phyloP scores from a whole-genome alignment of 2,329 filamentous ascomycete genomes.

The Verticillium albo-atrum region DNA sequence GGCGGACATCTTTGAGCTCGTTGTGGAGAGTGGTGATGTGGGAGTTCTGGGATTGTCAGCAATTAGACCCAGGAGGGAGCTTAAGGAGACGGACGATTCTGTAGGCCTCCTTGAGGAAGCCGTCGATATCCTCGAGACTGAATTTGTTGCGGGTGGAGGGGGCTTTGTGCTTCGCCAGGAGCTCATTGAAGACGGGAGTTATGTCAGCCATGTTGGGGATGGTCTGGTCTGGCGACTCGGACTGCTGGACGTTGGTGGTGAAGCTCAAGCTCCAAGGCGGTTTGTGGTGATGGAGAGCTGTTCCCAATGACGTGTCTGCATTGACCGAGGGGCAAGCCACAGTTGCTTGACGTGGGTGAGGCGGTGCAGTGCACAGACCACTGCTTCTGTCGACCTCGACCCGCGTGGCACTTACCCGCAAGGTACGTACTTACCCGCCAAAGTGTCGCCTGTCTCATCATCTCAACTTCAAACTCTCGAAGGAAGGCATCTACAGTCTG shows the following conservation, averaged over 20 bases:
- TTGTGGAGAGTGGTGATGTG: constrained; percentile 76
- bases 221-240: neutral
- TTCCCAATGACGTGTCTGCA: constrained; percentile 3
- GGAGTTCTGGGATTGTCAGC: constrained; percentile 56
- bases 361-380: neutral
- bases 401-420: no score
- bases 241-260: neutral
- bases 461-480: neutral
- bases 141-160: constrained; percentile 34
- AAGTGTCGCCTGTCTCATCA: no score
- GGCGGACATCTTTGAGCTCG: constrained; percentile 79
- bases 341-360: neutral
- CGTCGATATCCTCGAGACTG: constrained; percentile 59
- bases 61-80: neutral
- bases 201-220: constrained; percentile 51
- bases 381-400: neutral
- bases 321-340: neutral
- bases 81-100: constrained; percentile 63
- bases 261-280: neutral
- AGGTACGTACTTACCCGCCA: no score
- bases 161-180: constrained; percentile 57
- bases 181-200: constrained; percentile 64
- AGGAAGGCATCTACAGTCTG: neutral
- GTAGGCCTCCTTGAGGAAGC: constrained; percentile 91
- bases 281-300: neutral